These are phyloP conservation scores for Drechslerella dactyloides DNA, from an alignment of 2,329 filamentous ascomycete genomes.

Conservation along the genomic window DNA sequence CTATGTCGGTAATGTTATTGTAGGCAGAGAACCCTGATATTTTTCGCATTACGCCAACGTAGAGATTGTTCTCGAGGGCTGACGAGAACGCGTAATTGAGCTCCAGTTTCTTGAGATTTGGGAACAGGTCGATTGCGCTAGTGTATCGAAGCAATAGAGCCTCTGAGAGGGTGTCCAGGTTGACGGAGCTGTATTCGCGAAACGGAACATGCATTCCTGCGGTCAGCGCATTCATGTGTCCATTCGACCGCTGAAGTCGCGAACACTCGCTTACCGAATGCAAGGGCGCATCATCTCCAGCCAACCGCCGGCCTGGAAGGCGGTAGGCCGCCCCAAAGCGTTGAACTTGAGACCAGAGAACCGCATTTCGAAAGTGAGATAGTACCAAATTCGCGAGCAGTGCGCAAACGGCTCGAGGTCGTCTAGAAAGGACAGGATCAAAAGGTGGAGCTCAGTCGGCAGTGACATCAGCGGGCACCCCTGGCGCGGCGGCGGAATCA, in stretches of 20 bases:
- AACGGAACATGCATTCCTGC: no score
- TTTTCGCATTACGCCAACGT: background rate
- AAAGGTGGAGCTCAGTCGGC: background rate
- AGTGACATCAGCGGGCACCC: background rate
- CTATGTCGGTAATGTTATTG: background rate
- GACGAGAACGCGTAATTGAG: background rate
- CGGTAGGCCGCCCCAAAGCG: background rate
- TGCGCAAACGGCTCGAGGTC: background rate
- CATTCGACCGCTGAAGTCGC: background rate
- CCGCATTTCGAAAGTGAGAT: background rate
- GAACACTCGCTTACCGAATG: background rate
- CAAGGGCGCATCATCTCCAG: background rate
- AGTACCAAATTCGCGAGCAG: background rate
- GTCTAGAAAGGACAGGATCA: background rate
- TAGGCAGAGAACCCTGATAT: background rate
- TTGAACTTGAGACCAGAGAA: background rate
- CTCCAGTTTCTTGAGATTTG: background rate
- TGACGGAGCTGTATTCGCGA: no score
- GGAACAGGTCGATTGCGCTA: background rate
- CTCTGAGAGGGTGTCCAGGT: background rate
- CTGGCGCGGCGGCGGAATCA: no score
- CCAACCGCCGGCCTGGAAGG: background rate
- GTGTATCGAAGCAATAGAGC: background rate
- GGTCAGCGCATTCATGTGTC: no score
- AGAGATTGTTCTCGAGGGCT: background rate